A percentile compares a stretch with the other conserved stretches of the same genome.
phyloP scores from a whole-genome alignment of 1,139 yeast species.

The Petasospora rhodanensis region DNA sequence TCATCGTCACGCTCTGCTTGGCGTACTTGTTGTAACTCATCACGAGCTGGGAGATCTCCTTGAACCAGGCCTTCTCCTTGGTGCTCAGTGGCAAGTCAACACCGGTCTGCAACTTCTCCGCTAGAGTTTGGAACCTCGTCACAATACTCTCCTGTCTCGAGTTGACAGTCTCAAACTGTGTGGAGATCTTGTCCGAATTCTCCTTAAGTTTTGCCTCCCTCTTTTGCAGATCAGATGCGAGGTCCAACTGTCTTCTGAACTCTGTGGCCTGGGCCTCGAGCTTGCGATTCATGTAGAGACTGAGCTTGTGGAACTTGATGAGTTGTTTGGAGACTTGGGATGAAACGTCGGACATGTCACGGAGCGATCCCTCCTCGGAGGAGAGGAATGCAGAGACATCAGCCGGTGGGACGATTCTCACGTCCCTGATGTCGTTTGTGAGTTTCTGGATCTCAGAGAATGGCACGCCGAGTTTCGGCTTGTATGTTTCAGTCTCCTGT shows the following conservation, averaged over 20 bases:
- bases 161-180: slow-evolving; percentile 13
- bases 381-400: slow-evolving; percentile 25
- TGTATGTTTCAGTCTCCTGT: too few relatives aligned
- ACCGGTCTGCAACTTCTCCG: slow-evolving; percentile 23
- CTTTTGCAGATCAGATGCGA: slow-evolving; percentile 19
- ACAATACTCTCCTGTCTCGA: slow-evolving; percentile 31
- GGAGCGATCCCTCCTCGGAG: slow-evolving; percentile 22
- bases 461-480: slow-evolving; percentile 11
- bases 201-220: slow-evolving; percentile 4
- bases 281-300: slow-evolving; percentile 22
- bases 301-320: slow-evolving; percentile 27
- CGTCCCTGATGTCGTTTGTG: slow-evolving; percentile 1
- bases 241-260: slow-evolving; percentile 34
- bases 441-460: slow-evolving; percentile 13
- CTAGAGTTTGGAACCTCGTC: slow-evolving; percentile 31
- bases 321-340: slow-evolving; percentile 26
- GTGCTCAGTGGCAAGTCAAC: slow-evolving; percentile 32
- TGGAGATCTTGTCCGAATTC: slow-evolving; percentile 5
- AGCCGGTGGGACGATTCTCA: slow-evolving; percentile 17
- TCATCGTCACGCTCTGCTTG: slow-evolving; percentile 18
- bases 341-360: slow-evolving; percentile 25
- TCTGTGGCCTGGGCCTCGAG: slow-evolving; percentile 16
- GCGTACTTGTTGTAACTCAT: slow-evolving; percentile 29
- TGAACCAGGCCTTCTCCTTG: slow-evolving; percentile 42
- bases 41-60: slow-evolving; percentile 35